Evolutionary conservation across 2,329 filamentous ascomycete species (phyloP).

Genomic region (Pseudogymnoascus sp.): DNA sequence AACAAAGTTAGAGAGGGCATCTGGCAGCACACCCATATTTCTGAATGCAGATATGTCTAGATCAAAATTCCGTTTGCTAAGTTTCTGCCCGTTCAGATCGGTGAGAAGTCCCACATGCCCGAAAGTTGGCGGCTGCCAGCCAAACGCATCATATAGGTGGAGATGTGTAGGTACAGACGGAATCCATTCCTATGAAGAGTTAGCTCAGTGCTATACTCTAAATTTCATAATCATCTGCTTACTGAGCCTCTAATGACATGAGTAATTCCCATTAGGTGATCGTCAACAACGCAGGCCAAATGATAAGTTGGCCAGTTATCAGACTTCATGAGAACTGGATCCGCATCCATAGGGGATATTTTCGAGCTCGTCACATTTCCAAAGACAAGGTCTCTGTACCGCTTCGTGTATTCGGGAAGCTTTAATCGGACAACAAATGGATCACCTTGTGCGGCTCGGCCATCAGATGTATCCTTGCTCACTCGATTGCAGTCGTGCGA

Average conservation of each 20-base stretch:
- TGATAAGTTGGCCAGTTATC: constrained; percentile 95
- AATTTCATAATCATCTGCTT: constrained; percentile 24
- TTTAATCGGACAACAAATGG: constrained; percentile 71
- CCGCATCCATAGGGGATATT: constrained; percentile 47
- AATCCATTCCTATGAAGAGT: constrained; percentile 70
- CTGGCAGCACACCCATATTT: constrained; percentile 53
- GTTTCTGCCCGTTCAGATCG: constrained; percentile 61
- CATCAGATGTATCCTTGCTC: constrained; percentile 57
- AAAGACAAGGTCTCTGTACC: constrained; percentile 73
- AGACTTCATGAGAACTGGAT: constrained; percentile 83
- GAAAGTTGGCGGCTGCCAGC: constrained; percentile 66
- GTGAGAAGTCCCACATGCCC: constrained; percentile 74
- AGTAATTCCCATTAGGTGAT: constrained; percentile 90
- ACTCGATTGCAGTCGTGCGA: constrained; percentile 54
- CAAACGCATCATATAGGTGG: constrained; percentile 67
- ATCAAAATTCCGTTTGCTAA: constrained; percentile 76
- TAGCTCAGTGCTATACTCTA: background rate
- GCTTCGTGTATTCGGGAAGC: constrained; percentile 52
- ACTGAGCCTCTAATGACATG: constrained; percentile 87
- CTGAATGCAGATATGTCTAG: constrained; percentile 53
- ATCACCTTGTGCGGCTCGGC: constrained; percentile 62
- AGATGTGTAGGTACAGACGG: constrained; percentile 79
- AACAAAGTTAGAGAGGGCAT: constrained; percentile 70
- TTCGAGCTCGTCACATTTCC: constrained; percentile 42
- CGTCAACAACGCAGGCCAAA: constrained; percentile 93